Percentiles rank a stretch among this genome's conserved stretches.
Conservation (phyloP, 192 early-diverging fungal species). For the Coemansia sp. region DNA sequence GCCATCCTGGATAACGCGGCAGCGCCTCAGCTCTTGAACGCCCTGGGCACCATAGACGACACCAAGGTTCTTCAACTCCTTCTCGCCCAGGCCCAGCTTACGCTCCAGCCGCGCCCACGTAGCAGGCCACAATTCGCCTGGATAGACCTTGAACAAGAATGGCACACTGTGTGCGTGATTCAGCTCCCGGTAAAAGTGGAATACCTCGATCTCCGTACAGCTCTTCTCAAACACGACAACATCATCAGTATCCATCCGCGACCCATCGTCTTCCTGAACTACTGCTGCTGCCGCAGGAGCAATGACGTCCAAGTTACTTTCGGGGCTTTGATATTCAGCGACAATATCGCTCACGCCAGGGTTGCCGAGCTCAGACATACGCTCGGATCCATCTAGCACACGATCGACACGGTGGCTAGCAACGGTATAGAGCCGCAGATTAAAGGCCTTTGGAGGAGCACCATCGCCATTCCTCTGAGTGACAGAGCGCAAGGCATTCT, state of each 20-base stretch:
- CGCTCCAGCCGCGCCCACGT: slow-evolving; percentile 76
- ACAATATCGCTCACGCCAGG: slow-evolving; percentile 35
- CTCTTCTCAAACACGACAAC: slow-evolving; percentile 20
- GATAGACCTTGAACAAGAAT: slow-evolving; percentile 74
- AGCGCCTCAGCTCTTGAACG: slow-evolving; percentile 13
- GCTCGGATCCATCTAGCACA: slow-evolving; percentile 54
- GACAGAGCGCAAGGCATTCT: slow-evolving; percentile 21
- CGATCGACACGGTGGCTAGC: slow-evolving; percentile 53
- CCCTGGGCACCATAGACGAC: slow-evolving; percentile 34
- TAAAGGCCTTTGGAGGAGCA: slow-evolving; percentile 44
- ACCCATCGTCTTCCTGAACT: neutral
- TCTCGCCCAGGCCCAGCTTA: slow-evolving; percentile 77
- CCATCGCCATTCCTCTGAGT: slow-evolving; percentile 16
- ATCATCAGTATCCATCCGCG: slow-evolving; percentile 53
- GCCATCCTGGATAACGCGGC: slow-evolving; percentile 34
- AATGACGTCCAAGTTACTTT: neutral
- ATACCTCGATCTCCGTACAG: slow-evolving; percentile 64
- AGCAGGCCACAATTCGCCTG: slow-evolving; percentile 68
- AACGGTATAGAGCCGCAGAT: slow-evolving; percentile 66
- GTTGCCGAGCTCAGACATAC: slow-evolving; percentile 55
- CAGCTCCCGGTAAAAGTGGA: slow-evolving; percentile 79
- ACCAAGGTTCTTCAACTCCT: slow-evolving; percentile 69
- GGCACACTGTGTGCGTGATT: slow-evolving; percentile 77
- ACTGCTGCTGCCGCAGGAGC: neutral
- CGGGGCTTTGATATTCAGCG: slow-evolving; percentile 18